Evolutionary conservation across 2,329 filamentous ascomycete species (phyloP).

Genomic region (Orbilia oligospora): DNA sequence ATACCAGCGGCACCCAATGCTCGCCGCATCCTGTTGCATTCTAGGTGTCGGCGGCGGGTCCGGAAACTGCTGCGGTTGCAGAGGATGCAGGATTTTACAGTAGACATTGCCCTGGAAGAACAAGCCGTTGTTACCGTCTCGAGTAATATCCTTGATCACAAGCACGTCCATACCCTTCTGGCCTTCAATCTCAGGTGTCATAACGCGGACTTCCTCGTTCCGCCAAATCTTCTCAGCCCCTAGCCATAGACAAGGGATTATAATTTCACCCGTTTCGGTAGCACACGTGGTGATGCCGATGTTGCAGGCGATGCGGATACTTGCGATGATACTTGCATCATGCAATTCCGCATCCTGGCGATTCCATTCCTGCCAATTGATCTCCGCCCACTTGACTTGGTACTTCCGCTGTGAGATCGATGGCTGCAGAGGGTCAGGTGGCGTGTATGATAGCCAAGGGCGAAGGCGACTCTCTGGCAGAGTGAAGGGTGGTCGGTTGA

Average conservation of each 20-base stretch:
- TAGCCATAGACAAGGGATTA: slow-evolving; percentile 57
- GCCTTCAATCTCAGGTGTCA: slow-evolving; percentile 55
- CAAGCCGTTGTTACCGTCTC: slow-evolving; percentile 26
- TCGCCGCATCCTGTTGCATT: slow-evolving; percentile 52
- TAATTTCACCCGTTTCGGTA: slow-evolving; percentile 45
- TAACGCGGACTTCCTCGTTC: slow-evolving; percentile 54
- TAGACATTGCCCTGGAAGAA: slow-evolving; percentile 57
- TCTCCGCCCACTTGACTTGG: slow-evolving; percentile 58
- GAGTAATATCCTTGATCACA: slow-evolving; percentile 52
- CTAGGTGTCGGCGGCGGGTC: slow-evolving; percentile 53
- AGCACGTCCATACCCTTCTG: slow-evolving; percentile 59
- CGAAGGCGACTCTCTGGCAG: slow-evolving; percentile 49
- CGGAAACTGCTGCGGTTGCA: slow-evolving; percentile 28
- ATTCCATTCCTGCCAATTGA: slow-evolving; percentile 57
- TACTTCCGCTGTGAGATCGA: slow-evolving; percentile 57
- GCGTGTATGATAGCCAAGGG: slow-evolving; percentile 59
- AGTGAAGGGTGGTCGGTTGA: slow-evolving; percentile 38
- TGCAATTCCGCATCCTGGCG: slow-evolving; percentile 58
- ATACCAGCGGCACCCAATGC: slow-evolving; percentile 49
- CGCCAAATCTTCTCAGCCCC: slow-evolving; percentile 60
- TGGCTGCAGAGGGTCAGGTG: slow-evolving; percentile 56
- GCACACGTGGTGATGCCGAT: slow-evolving; percentile 52
- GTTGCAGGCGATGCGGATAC: slow-evolving; percentile 59
- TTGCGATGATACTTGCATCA: slow-evolving; percentile 58
- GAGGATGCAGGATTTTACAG: slow-evolving; percentile 49